phyloP scores from a whole-genome alignment of 352 stramenopile species.

The Globisporangium mamillatum region DNA sequence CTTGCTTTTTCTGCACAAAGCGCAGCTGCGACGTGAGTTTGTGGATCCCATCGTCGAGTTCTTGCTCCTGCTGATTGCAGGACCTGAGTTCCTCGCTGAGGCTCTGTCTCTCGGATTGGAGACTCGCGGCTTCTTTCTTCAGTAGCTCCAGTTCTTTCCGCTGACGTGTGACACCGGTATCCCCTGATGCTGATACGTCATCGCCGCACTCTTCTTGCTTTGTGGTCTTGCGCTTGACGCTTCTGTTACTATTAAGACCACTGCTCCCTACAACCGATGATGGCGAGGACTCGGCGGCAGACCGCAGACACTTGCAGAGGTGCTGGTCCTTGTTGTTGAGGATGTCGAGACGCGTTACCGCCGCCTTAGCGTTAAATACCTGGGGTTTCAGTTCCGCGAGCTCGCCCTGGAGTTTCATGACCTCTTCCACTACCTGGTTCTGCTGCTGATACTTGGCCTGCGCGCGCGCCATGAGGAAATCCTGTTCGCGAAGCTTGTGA shows the following conservation, averaged over 20 bases:
- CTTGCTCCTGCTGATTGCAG: conserved; percentile 27
- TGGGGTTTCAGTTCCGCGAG: conserved; percentile 37
- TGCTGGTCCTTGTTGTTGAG: conserved; percentile 63
- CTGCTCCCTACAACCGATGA: neutral
- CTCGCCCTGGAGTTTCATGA: conserved; percentile 45
- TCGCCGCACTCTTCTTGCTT: conserved; percentile 1
- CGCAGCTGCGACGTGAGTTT: conserved; percentile 37
- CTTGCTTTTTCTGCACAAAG: conserved; percentile 42
- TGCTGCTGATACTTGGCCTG: conserved; percentile 63
- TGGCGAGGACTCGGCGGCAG: conserved; percentile 1
- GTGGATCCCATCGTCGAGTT: conserved; percentile 32
- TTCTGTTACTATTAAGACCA: neutral
- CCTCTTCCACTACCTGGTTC: conserved; percentile 45
- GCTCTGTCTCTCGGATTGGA: conserved; percentile 28
- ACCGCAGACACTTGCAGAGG: conserved; percentile 43
- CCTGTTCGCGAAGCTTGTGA: conserved; percentile 42
- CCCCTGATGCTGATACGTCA: neutral
- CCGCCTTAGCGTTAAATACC: conserved; percentile 37
- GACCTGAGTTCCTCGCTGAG: conserved; percentile 23
- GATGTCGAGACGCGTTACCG: conserved; percentile 37
- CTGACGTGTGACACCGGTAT: conserved; percentile 21
- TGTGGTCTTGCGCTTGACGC: conserved; percentile 11
- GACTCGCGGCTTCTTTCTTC: conserved; percentile 25
- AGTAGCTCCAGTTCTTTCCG: conserved; percentile 44
- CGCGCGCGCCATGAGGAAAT: conserved; percentile 56